Evolutionary conservation across 2,329 filamentous ascomycete species (phyloP).

Genomic region (Cordyceps pruinosa): DNA sequence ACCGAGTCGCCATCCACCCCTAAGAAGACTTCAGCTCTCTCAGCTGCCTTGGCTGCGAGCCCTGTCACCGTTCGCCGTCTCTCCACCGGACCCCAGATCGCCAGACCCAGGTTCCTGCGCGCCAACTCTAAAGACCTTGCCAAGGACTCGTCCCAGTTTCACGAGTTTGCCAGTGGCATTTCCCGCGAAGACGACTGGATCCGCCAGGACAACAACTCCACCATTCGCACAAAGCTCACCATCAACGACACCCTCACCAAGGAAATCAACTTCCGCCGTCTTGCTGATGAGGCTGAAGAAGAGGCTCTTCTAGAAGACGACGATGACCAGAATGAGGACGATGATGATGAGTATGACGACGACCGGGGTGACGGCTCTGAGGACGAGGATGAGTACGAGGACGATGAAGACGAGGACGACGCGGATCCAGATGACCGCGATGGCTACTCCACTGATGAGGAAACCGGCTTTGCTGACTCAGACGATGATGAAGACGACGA

Average conservation of each 20-base stretch:
- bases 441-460: constrained; percentile 69
- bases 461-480: constrained; percentile 61
- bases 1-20: constrained; percentile 22
- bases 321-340: constrained; percentile 40
- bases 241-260: constrained; percentile 85
- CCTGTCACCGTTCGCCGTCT: constrained; percentile 13
- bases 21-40: constrained; percentile 21
- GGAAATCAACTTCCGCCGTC: constrained; percentile 77
- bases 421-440: constrained; percentile 47
- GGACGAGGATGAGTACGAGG: constrained; percentile 45
- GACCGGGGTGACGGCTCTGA: constrained; percentile 30
- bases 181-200: constrained; percentile 90
- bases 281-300: constrained; percentile 86
- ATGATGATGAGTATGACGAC: constrained; percentile 41
- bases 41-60: constrained; percentile 20
- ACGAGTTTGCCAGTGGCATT: constrained; percentile 83
- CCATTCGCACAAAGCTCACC: constrained; percentile 65
- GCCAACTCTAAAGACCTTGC: constrained; percentile 44
- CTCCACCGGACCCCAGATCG: constrained; percentile 19
- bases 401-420: constrained; percentile 46
- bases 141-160: constrained; percentile 60
- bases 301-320: constrained; percentile 72
- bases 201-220: constrained; percentile 52
- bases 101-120: constrained; percentile 41
- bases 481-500: constrained; percentile 65